Evolutionary conservation across 495 filamentous ascomycete species (phyloP).

Genomic region (Podospora didyma): DNA sequence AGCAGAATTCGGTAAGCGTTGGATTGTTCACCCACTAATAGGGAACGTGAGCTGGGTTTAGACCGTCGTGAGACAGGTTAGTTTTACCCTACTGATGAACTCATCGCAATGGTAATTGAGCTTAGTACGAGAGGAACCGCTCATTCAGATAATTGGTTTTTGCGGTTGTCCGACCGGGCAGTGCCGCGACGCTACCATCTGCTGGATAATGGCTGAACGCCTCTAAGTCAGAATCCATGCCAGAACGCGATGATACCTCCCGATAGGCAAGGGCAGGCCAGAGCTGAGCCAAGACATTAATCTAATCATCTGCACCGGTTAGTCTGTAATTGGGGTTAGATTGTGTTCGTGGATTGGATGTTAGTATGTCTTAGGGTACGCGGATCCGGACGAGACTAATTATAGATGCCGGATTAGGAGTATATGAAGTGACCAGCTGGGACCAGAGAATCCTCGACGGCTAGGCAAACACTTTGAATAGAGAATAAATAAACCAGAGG

Average conservation of each 20-base stretch:
- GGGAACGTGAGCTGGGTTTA: conserved; percentile 54
- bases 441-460: too few species aligned
- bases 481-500: too few species aligned
- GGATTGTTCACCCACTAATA: conserved; percentile 54
- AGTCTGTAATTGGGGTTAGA: conserved; percentile 42
- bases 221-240: conserved; percentile 67
- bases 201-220: conserved; percentile 68
- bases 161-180: conserved; percentile 64
- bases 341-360: too few species aligned
- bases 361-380: too few species aligned
- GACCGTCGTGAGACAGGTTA: conserved; percentile 53
- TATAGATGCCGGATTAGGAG: too few species aligned
- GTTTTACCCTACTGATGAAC: conserved; percentile 48
- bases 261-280: conserved; percentile 60
- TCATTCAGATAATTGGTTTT: conserved; percentile 71
- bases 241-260: conserved; percentile 56
- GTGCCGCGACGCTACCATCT: conserved; percentile 57
- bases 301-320: too few species aligned
- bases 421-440: too few species aligned
- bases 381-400: too few species aligned
- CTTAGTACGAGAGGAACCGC: conserved; percentile 69
- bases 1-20: conserved; percentile 56
- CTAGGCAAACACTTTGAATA: too few species aligned
- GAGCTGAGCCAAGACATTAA: too few species aligned
- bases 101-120: conserved; percentile 64